These are phyloP conservation scores for Lithospermum erythrorhizon DNA, from an alignment of 257 asterid species.

Conservation along the genomic window DNA sequence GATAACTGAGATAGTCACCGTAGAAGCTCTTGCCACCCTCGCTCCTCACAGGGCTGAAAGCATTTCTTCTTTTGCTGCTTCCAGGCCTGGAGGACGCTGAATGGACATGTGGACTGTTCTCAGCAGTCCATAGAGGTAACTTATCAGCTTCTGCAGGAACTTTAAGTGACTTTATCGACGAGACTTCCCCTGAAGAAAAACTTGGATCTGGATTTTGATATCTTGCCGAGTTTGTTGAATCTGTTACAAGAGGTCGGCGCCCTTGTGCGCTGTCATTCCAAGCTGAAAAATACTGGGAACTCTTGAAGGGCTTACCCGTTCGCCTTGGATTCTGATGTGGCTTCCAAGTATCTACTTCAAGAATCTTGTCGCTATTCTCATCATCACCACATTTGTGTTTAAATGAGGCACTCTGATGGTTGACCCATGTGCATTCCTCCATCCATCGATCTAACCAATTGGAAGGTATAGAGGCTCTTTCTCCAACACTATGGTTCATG, in stretches of 20 bases:
- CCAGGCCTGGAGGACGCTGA: conserved; percentile 51
- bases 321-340: conserved; percentile 16
- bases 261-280: conserved; percentile 44
- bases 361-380: conserved; percentile 66
- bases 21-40: conserved; percentile 58
- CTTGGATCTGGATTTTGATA: conserved; percentile 62
- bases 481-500: conserved; percentile 18
- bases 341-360: conserved; percentile 78
- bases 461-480: conserved; percentile 30
- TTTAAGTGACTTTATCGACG: conserved; percentile 32
- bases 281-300: conserved; percentile 32
- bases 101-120: conserved; percentile 49
- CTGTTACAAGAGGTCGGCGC: conserved; percentile 18
- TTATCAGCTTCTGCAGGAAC: conserved; percentile 35
- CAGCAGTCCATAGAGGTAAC: conserved; percentile 32
- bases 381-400: conserved; percentile 28
- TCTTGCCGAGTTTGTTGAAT: conserved; percentile 31
- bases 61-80: conserved; percentile 39
- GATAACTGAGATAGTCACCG: conserved; percentile 54
- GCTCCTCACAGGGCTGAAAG: conserved; percentile 48
- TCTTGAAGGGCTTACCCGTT: conserved; percentile 22
- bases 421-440: conserved; percentile 51
- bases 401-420: conserved; percentile 16
- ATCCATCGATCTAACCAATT: conserved; percentile 77
- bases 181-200: conserved; percentile 59